These are phyloP conservation scores for Penicillium rolfsii DNA, from an alignment of 2,329 filamentous ascomycete genomes.

Conservation along the genomic window DNA sequence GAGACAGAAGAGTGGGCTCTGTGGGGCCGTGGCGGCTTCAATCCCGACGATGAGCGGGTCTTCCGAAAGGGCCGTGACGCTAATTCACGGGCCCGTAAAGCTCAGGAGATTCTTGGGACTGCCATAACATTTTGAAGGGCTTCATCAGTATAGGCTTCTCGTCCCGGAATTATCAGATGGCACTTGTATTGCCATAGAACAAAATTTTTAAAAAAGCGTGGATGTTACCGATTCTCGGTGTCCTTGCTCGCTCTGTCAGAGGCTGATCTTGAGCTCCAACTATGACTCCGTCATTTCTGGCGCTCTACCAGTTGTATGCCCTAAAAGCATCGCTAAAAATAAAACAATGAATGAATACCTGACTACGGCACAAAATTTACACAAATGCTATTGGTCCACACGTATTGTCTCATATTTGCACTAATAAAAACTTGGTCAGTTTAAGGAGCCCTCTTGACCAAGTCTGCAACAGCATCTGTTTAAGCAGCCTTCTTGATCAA, in stretches of 20 bases:
- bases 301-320: background rate
- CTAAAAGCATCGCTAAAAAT: background rate
- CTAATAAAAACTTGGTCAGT: background rate
- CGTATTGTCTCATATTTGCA: too few species aligned
- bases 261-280: background rate
- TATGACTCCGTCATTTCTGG: too few species aligned
- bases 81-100: slow-evolving; percentile 5
- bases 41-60: slow-evolving; percentile 84
- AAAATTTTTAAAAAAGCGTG: too few species aligned
- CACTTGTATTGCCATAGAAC: background rate
- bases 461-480: slow-evolving; percentile 30
- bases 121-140: slow-evolving; percentile 6
- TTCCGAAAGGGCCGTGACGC: slow-evolving; percentile 74
- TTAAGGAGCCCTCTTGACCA: slow-evolving; percentile 14
- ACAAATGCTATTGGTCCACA: too few species aligned
- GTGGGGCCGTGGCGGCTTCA: slow-evolving; percentile 93
- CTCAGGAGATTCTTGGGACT: slow-evolving; percentile 14
- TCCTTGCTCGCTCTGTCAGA: background rate
- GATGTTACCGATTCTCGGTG: too few species aligned
- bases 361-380: background rate
- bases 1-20: slow-evolving; percentile 91
- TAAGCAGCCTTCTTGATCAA: slow-evolving; percentile 14
- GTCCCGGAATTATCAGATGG: slow-evolving; percentile 13
- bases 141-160: background rate
- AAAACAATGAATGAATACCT: background rate